Evolutionary conservation across 164 flowering plant species (phyloP).

Genomic region (Annona squamosa): DNA sequence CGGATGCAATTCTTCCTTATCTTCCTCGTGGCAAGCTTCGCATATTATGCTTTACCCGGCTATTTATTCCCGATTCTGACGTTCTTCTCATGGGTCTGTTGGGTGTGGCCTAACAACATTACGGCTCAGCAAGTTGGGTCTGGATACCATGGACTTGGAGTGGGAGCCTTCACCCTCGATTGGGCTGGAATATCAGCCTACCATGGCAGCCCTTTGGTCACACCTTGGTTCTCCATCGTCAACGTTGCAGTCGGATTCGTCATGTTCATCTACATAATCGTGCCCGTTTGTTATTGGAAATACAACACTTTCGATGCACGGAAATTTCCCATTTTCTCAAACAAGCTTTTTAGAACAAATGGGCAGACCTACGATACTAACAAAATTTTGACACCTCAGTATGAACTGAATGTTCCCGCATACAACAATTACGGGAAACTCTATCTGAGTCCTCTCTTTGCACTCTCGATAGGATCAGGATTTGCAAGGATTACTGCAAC

Average conservation of each 20-base stretch:
- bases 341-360: slow-evolving; percentile 52
- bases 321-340: slow-evolving; percentile 85
- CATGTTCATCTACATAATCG: slow-evolving; percentile 82
- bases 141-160: slow-evolving; percentile 83
- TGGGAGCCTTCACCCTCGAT: slow-evolving; percentile 88
- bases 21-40: slow-evolving; percentile 63
- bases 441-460: slow-evolving; percentile 84
- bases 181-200: slow-evolving; percentile 98
- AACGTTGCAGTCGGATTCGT: slow-evolving; percentile 53
- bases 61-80: slow-evolving; percentile 77
- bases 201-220: slow-evolving; percentile 88
- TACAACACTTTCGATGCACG: slow-evolving; percentile 73
- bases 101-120: slow-evolving; percentile 78
- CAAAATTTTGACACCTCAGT: slow-evolving; percentile 72
- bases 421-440: slow-evolving; percentile 74
- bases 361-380: slow-evolving; percentile 75
- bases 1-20: slow-evolving; percentile 79
- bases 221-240: slow-evolving; percentile 76
- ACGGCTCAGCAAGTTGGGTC: slow-evolving; percentile 95
- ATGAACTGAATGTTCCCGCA: slow-evolving; percentile 60
- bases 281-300: slow-evolving; percentile 91
- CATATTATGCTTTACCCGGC: slow-evolving; percentile 80
- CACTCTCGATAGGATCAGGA: slow-evolving; percentile 86
- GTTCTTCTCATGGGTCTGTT: slow-evolving; percentile 95
- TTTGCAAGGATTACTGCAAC: slow-evolving; percentile 88